A percentile compares a stretch with the other conserved stretches of the same genome.
Conservation (phyloP, 2,329 filamentous ascomycete species). For the Orbilia quercus region DNA sequence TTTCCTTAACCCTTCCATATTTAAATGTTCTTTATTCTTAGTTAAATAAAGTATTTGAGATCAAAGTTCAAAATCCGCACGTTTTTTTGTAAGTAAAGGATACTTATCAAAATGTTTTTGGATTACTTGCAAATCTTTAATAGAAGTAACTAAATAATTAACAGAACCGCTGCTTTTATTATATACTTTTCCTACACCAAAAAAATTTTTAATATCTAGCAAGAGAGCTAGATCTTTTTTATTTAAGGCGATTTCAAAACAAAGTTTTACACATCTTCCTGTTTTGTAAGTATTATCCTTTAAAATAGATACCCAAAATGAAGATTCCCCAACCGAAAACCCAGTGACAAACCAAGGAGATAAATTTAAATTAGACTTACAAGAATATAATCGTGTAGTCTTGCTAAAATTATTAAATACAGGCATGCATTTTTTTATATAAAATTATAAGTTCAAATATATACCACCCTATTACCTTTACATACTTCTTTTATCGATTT, state of each 20-base stretch:
- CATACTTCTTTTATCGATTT: too few species aligned
- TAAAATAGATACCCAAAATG: not conserved
- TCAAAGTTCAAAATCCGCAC: slow-evolving; percentile 20
- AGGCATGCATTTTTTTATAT: too few species aligned
- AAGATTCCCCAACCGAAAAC: not conserved
- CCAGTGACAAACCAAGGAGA: too few species aligned
- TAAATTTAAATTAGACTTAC: too few species aligned
- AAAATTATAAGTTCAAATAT: too few species aligned
- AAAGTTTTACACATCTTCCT: slow-evolving; percentile 25
- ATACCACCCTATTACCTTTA: too few species aligned
- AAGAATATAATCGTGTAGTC: too few species aligned
- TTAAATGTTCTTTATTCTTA: slow-evolving; percentile 41
- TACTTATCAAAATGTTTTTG: slow-evolving; percentile 45
- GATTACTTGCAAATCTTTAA: slow-evolving; percentile 21
- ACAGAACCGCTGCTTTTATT: not conserved
- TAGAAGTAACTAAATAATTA: not conserved
- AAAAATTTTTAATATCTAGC: not conserved
- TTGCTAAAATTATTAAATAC: too few species aligned
- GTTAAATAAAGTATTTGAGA: slow-evolving; percentile 1
- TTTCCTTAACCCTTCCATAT: slow-evolving; percentile 49
- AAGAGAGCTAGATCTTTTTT: slow-evolving; percentile 13
- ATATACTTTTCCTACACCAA: not conserved
- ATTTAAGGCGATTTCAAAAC: slow-evolving; percentile 7
- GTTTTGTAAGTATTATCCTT: slow-evolving; percentile 2
- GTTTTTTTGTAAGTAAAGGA: slow-evolving; percentile 16